Base-by-base conservation (phyloP, 768 basidiomycete genomes). In the Filobasidium wieringae region DNA sequence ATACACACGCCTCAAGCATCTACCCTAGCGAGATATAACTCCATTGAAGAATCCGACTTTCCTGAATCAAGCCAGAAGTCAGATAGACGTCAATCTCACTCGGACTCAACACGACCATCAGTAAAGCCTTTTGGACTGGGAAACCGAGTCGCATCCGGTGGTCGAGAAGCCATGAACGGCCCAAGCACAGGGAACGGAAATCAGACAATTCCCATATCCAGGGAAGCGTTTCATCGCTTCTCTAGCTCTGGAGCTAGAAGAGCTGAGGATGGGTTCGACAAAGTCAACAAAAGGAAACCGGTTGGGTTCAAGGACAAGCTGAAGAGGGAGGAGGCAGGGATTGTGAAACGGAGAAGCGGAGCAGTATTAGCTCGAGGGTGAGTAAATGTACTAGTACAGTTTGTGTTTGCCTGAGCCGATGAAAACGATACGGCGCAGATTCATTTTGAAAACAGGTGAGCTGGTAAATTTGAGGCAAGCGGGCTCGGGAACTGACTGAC, bases 381-480 rank as follows among this genome's bases (percentile, higher is more conserved):
- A 66, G 69, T 49, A 19, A n/a, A n/a, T n/a, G n/a, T n/a, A n/a
- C n/a, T n/a, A n/a, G n/a, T n/a, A n/a, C n/a, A n/a, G n/a, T n/a
- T n/a, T n/a, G n/a, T n/a, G n/a, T n/a, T n/a, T n/a, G n/a, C n/a
- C n/a, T n/a, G n/a, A n/a, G n/a, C n/a, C n/a, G n/a, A n/a, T n/a
- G n/a, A n/a, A n/a, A n/a, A n/a, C n/a, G n/a, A n/a, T n/a, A n/a
- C 36, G 4, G 22, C 12, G 37, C 34, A 71, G 90, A 0, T 88
- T 91, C 71, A 92, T 99, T 55, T 76, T 99, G 65, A 99, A 97
- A 78, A 92, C 90, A 17, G 92, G 95, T 75, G 79, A 85, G 70
- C 22, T 26, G n/a, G n/a, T n/a, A n/a, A n/a, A n/a, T n/a, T n/a
- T n/a, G n/a, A n/a, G n/a, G n/a, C 19, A 19, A 9, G 19, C 33